Conservation (phyloP, 805 yeast genomes). For the Myxozyma sirexii region DNA sequence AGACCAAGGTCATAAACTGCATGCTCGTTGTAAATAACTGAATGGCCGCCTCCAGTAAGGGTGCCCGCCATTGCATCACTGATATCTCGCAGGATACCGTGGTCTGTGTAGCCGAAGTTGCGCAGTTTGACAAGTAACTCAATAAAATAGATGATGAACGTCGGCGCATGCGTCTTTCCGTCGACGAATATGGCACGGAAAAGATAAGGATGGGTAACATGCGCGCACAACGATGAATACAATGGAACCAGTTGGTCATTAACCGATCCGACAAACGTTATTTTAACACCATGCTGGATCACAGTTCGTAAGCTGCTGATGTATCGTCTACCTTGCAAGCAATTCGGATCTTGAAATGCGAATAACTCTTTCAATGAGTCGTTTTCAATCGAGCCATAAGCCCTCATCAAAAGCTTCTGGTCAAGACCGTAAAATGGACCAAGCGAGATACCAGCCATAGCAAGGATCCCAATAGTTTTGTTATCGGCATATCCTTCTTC, state of each 20-base stretch:
- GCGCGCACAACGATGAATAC: conserved; percentile 82
- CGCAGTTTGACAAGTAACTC: conserved; percentile 74
- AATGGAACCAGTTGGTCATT: conserved; percentile 94
- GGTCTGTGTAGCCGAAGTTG: conserved; percentile 80
- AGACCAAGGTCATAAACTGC: conserved; percentile 82
- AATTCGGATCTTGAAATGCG: conserved; percentile 78
- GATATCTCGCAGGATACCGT: conserved; percentile 81
- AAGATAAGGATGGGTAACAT: conserved; percentile 84
- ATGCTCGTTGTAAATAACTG: conserved; percentile 81
- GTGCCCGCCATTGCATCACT: conserved; percentile 84
- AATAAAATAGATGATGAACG: conserved; percentile 73
- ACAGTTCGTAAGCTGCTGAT: conserved; percentile 66
- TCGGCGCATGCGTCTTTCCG: conserved; percentile 64
- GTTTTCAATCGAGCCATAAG: conserved; percentile 86
- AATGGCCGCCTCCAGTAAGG: conserved; percentile 93
- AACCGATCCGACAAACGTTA: conserved; percentile 82
- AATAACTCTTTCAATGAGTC: conserved; percentile 84
- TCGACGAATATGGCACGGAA: conserved; percentile 89
- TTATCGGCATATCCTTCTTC: conserved; percentile 54
- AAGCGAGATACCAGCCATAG: conserved; percentile 94
- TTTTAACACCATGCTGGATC: conserved; percentile 69
- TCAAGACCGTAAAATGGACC: conserved; percentile 95
- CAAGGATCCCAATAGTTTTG: conserved; percentile 66
- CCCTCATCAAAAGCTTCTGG: conserved; percentile 77
- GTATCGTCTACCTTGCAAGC: conserved; percentile 71